Evolutionary conservation across 2,329 filamentous ascomycete species (phyloP), one percentile per base, ranked within the genome.

Genomic region (Scopulariopsis brevicaulis): DNA sequence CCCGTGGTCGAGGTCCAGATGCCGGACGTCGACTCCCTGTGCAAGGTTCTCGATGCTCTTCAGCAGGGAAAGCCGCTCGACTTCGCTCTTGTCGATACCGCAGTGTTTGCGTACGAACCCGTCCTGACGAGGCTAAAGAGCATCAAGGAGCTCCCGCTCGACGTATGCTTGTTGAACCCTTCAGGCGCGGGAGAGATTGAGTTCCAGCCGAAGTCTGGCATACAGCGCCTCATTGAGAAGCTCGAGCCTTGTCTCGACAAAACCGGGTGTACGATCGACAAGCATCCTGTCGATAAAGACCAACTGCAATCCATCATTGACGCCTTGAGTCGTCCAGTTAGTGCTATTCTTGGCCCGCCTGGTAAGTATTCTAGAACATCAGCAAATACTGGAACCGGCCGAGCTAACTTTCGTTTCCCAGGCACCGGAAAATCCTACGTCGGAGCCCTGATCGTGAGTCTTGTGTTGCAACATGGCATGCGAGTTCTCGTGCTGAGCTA

Each of bases 371-470:
- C 15, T n/a, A n/a, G 15, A 46, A n/a, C 7, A 15, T 18, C 2
- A 7, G 14, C 15, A 7, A 7, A 46, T n/a, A 3, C 15, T 18
- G 15, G 8, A 7, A n/a, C 14, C 6, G 18, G 18, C 15, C 8
- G 7, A 50, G 20, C 43, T 60, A 56, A 57, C 53, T n/a, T 2
- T 2, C 32, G 3, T 58, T 35, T 60, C 52, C 22, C 53, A 84
- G 84, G 85, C 0, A 91, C 86, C 0, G 88, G 88, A 1, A 92
- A 92, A 62, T 89, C 86, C 0, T 89, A 89, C 61, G 78, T 89
- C 2, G 88, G 88, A 0, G 82, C 86, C 0, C 70, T 87, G 2
- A 71, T 85, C 1, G 78, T 81, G 0, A 83, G 84, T 56, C 67
- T 74, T 0, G 65, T 91, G 0, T 69, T 83, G 22, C 65, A 79